A percentile compares a stretch with the other conserved stretches of the same genome.
phyloP scores from a whole-genome alignment of 768 basidiomycete species.

The Boletus rufocinnamomeus region DNA sequence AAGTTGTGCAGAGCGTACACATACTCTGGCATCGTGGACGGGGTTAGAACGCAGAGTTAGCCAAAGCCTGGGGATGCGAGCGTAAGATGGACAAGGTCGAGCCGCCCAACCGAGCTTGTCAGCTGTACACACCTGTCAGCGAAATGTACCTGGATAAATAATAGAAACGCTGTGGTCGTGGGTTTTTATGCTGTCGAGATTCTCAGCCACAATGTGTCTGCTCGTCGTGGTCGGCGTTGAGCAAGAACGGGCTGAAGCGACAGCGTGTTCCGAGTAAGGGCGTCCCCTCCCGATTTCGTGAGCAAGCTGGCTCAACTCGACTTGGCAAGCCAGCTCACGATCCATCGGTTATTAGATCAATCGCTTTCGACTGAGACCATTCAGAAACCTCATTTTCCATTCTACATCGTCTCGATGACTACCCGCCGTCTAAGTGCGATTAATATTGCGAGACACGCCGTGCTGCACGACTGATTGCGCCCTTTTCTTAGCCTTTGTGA shows the following conservation, averaged over 20 bases:
- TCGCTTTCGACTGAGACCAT: not conserved
- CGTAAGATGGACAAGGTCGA: not conserved
- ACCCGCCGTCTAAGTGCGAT: constrained; percentile 28
- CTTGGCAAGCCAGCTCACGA: not conserved
- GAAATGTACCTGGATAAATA: not conserved
- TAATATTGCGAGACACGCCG: not conserved
- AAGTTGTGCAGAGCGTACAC: constrained; percentile 82
- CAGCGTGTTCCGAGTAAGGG: constrained; percentile 7
- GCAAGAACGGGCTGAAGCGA: constrained; percentile 9
- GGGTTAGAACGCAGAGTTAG: not conserved
- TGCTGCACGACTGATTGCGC: constrained; percentile 12
- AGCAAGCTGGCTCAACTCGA: not conserved
- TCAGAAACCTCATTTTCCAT: not conserved
- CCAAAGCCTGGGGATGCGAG: not conserved
- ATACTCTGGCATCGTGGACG: constrained; percentile 65
- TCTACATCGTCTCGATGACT: constrained; percentile 20
- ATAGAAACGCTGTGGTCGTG: not conserved
- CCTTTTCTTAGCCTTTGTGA: constrained; percentile 79
- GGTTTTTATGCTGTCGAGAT: constrained; percentile 4
- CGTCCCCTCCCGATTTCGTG: not conserved
- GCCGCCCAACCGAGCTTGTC: not conserved
- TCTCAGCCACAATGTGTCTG: constrained; percentile 8
- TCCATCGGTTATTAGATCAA: not conserved
- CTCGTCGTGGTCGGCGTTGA: constrained; percentile 21
- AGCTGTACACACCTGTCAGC: constrained; percentile 4